Evolutionary conservation across 345 rosid genomes (phyloP).

Genomic region (Euphorbia lathyris): DNA sequence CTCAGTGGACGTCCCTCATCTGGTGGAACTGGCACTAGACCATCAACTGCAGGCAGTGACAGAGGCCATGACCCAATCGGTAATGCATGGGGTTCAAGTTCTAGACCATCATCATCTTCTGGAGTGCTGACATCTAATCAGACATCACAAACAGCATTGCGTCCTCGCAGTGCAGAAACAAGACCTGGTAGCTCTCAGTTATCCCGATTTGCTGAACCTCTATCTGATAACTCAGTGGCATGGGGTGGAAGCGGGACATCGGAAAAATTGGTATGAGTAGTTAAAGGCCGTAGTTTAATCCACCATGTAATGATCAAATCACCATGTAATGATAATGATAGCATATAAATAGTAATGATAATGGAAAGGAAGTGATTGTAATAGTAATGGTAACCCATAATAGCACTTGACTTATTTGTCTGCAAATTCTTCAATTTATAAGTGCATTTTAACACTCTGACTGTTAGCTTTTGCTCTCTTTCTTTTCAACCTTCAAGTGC

Average conservation of each 20-base stretch:
- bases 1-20: slow-evolving; percentile 91
- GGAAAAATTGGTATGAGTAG: slow-evolving; percentile 60
- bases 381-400: neutral
- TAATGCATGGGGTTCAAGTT: slow-evolving; percentile 69
- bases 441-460: neutral
- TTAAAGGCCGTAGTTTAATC: neutral
- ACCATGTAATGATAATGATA: neutral
- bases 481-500: neutral
- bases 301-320: neutral
- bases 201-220: slow-evolving; percentile 92
- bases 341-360: neutral
- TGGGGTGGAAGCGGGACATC: slow-evolving; percentile 49
- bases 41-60: slow-evolving; percentile 93
- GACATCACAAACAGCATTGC: slow-evolving; percentile 55
- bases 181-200: slow-evolving; percentile 97
- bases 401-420: neutral
- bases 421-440: neutral
- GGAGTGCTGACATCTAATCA: slow-evolving; percentile 76
- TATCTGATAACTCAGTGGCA: slow-evolving; percentile 60
- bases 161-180: slow-evolving; percentile 98
- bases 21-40: slow-evolving; percentile 86
- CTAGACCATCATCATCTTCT: slow-evolving; percentile 97
- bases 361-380: neutral
- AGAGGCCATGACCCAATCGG: slow-evolving; percentile 56
- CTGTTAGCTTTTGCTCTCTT: neutral